Conservation (phyloP, 1,284 basidiomycete species). For the Moesziomyces antarcticus region DNA sequence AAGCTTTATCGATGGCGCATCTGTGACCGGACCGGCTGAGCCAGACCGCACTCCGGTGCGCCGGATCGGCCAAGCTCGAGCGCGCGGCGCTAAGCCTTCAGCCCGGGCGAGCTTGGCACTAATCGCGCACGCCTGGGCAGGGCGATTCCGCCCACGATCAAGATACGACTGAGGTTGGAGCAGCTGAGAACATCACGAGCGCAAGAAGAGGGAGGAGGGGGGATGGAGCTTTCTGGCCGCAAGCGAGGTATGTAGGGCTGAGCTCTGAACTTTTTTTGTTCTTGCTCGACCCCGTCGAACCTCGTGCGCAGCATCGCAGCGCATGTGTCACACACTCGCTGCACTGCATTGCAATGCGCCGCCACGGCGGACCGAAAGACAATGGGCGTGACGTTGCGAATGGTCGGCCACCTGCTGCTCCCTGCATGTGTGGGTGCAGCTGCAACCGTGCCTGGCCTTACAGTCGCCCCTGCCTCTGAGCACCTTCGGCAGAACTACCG, state of each 20-base stretch:
- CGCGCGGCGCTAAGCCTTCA: background rate
- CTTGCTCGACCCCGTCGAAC: background rate
- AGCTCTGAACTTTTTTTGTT: background rate
- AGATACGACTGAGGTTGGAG: background rate
- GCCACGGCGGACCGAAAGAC: background rate
- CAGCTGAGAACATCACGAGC: background rate
- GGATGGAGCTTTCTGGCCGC: too few species aligned
- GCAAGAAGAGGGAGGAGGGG: background rate
- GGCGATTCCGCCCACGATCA: too few species aligned
- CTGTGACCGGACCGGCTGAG: background rate
- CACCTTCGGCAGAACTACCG: background rate
- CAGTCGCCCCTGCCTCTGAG: too few species aligned
- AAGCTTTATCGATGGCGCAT: background rate
- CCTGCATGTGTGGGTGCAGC: too few species aligned
- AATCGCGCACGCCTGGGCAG: too few species aligned
- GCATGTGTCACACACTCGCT: background rate
- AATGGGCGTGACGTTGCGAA: too few species aligned
- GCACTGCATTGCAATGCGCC: background rate
- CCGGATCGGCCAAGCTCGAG: background rate
- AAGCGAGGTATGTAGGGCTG: background rate
- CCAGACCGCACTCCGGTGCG: background rate
- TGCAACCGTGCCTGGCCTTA: too few species aligned
- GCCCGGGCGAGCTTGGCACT: too few species aligned
- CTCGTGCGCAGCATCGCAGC: background rate
- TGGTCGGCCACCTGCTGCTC: too few species aligned